Percentiles rank a stretch among this genome's conserved stretches.
Conservation (phyloP, 2,329 filamentous ascomycete genomes). For the Verticillium longisporum region DNA sequence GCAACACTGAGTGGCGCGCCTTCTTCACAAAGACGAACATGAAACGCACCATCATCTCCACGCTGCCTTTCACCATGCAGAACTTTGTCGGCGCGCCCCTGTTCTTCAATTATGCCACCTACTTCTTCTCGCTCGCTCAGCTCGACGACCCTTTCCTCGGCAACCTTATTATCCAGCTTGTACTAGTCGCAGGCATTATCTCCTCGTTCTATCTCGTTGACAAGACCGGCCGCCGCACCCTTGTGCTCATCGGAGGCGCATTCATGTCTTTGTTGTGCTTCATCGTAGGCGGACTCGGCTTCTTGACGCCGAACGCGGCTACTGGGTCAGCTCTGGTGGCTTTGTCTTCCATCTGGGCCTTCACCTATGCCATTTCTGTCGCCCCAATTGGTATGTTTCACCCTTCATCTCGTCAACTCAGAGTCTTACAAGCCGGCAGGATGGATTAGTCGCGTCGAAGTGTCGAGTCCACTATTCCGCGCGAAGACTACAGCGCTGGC, state of each 20-base stretch:
- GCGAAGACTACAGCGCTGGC: constrained; percentile 1
- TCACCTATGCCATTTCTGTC: constrained; percentile 7
- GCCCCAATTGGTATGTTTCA: constrained; percentile 4
- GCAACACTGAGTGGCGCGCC: constrained; percentile 1
- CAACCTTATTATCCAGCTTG: constrained; percentile 10
- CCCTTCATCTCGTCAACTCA: background rate
- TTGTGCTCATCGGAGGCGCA: constrained; percentile 56
- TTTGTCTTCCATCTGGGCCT: constrained; percentile 7
- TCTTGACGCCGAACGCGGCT: constrained; percentile 1
- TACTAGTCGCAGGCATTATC: constrained; percentile 10
- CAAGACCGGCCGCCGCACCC: constrained; percentile 36
- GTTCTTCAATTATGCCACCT: constrained; percentile 16
- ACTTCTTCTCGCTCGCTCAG: constrained; percentile 15
- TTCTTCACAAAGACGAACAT: constrained; percentile 8
- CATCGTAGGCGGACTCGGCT: constrained; percentile 31
- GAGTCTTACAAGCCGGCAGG: background rate
- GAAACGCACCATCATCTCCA: constrained; percentile 13
- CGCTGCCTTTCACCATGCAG: constrained; percentile 14
- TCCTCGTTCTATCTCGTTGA: constrained; percentile 12
- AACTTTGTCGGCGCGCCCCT: constrained; percentile 15
- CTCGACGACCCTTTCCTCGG: constrained; percentile 15
- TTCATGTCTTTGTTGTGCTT: constrained; percentile 59
- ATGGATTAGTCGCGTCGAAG: constrained; percentile 2
- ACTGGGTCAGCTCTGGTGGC: constrained; percentile 8
- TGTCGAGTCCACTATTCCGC: background rate